Evolutionary conservation across 1,139 yeast species (phyloP).

Genomic region (Candida pseudocylindracea): DNA sequence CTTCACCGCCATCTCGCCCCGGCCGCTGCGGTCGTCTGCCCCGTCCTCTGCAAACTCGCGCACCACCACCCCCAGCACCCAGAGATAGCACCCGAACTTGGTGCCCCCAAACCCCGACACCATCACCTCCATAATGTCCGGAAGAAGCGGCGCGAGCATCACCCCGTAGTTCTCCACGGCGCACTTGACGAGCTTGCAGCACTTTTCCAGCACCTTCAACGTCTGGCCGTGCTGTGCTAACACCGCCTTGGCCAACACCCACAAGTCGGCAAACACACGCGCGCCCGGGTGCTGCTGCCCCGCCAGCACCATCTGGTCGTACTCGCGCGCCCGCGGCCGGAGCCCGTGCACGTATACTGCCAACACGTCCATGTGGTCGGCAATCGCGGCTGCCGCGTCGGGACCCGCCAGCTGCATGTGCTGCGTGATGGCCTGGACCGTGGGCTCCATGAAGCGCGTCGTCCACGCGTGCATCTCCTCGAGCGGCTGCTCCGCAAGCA

Average conservation of each 20-base stretch:
- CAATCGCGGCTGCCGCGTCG: constrained; percentile 6
- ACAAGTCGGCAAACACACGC: constrained; percentile 27
- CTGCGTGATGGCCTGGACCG: constrained; percentile 21
- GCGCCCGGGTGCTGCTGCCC: constrained; percentile 31
- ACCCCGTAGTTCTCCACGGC: constrained; percentile 46
- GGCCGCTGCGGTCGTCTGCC: constrained; percentile 2
- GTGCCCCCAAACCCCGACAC: constrained; percentile 49
- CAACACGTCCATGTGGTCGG: constrained; percentile 51
- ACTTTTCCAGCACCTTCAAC: constrained; percentile 46
- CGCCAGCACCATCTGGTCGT: constrained; percentile 5
- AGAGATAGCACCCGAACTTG: constrained; percentile 63
- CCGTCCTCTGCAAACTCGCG: constrained; percentile 52
- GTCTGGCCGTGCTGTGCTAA: constrained; percentile 32
- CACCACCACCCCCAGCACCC: constrained; percentile 75
- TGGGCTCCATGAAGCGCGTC: constrained; percentile 45
- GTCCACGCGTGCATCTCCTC: constrained; percentile 14
- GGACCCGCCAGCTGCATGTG: constrained; percentile 10
- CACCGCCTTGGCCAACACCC: constrained; percentile 32
- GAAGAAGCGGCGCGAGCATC: constrained; percentile 40
- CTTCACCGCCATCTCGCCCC: constrained; percentile 13
- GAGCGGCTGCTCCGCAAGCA: constrained; percentile 30
- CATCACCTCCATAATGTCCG: constrained; percentile 37
- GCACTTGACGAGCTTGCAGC: constrained; percentile 43
- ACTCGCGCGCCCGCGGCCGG: too few species aligned
- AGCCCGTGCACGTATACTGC: constrained; percentile 26